Evolutionary conservation across 2,329 filamentous ascomycete species (phyloP).

Genomic region (Triangularia verruculosa): DNA sequence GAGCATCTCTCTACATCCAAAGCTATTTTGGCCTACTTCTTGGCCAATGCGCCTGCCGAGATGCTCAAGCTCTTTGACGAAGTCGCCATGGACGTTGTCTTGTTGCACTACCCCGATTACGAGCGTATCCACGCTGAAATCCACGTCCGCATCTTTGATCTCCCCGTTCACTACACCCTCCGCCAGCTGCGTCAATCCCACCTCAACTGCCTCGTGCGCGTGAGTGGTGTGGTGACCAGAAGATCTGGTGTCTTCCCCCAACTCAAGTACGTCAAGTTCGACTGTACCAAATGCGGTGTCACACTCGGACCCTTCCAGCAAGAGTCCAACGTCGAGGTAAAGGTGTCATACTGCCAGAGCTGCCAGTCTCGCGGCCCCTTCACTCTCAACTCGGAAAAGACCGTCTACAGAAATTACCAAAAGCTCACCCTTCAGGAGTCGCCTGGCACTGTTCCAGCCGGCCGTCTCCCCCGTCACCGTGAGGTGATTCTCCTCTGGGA

Average conservation of each 20-base stretch:
- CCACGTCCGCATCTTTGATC: slow-evolving; percentile 91
- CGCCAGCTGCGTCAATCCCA: slow-evolving; percentile 93
- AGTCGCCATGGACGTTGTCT: slow-evolving; percentile 92
- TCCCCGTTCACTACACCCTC: slow-evolving; percentile 92
- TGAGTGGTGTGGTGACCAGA: slow-evolving; percentile 92
- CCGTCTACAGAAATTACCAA: slow-evolving; percentile 97
- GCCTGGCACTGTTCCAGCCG: slow-evolving; percentile 92
- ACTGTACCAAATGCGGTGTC: slow-evolving; percentile 88
- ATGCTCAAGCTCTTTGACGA: slow-evolving; percentile 95
- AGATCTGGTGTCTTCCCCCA: slow-evolving; percentile 95
- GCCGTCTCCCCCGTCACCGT: slow-evolving; percentile 85
- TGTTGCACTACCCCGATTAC: slow-evolving; percentile 96
- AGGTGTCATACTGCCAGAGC: slow-evolving; percentile 92
- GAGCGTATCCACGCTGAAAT: slow-evolving; percentile 97
- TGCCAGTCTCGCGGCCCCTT: slow-evolving; percentile 96
- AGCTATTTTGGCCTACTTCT: slow-evolving; percentile 90
- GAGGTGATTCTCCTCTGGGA: slow-evolving; percentile 97
- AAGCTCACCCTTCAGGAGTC: slow-evolving; percentile 97
- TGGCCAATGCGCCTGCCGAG: slow-evolving; percentile 93
- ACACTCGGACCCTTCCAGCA: slow-evolving; percentile 96
- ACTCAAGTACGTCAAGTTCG: slow-evolving; percentile 97
- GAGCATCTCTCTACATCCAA: slow-evolving; percentile 87
- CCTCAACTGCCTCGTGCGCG: slow-evolving; percentile 90
- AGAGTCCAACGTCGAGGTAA: slow-evolving; percentile 93
- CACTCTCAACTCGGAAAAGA: slow-evolving; percentile 94